Evolutionary conservation across 2,329 filamentous ascomycete species (phyloP).

Genomic region (Lasiodiplodia theobromae): DNA sequence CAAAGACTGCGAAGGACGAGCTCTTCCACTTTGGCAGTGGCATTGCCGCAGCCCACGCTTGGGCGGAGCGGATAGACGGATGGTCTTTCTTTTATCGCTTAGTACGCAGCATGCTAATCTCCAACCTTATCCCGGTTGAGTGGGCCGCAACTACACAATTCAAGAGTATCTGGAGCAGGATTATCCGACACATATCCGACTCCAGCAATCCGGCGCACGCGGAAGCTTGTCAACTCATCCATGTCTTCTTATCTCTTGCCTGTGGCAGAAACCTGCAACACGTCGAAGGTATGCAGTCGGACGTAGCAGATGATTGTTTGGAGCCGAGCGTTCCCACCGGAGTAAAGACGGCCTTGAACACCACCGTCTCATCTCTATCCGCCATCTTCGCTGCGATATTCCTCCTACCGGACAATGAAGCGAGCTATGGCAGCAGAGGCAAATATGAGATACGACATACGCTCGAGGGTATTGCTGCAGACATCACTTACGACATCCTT

Average conservation of each 20-base stretch:
- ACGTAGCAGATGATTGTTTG: slow-evolving; percentile 36
- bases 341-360: slow-evolving; percentile 40
- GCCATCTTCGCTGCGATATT: slow-evolving; percentile 30
- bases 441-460: slow-evolving; percentile 30
- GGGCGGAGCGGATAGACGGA: slow-evolving; percentile 41
- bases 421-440: slow-evolving; percentile 37
- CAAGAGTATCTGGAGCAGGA: slow-evolving; percentile 44
- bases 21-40: slow-evolving; percentile 39
- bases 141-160: slow-evolving; percentile 48
- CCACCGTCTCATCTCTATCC: slow-evolving; percentile 12
- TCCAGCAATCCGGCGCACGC: slow-evolving; percentile 37
- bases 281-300: slow-evolving; percentile 31
- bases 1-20: slow-evolving; percentile 33
- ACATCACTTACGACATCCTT: not conserved
- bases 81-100: slow-evolving; percentile 45
- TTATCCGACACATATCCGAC: slow-evolving; percentile 44
- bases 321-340: slow-evolving; percentile 39
- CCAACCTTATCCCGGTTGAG: slow-evolving; percentile 45
- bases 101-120: slow-evolving; percentile 43
- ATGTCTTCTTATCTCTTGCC: slow-evolving; percentile 39
- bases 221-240: slow-evolving; percentile 41
- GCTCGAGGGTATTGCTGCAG: slow-evolving; percentile 1
- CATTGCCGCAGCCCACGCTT: slow-evolving; percentile 37
- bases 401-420: slow-evolving; percentile 34
- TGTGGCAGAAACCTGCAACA: slow-evolving; percentile 41